Evolutionary conservation across 2,329 filamentous ascomycete species (phyloP), one percentile per base, ranked within the genome.

Genomic region (Fusarium hainanense): DNA sequence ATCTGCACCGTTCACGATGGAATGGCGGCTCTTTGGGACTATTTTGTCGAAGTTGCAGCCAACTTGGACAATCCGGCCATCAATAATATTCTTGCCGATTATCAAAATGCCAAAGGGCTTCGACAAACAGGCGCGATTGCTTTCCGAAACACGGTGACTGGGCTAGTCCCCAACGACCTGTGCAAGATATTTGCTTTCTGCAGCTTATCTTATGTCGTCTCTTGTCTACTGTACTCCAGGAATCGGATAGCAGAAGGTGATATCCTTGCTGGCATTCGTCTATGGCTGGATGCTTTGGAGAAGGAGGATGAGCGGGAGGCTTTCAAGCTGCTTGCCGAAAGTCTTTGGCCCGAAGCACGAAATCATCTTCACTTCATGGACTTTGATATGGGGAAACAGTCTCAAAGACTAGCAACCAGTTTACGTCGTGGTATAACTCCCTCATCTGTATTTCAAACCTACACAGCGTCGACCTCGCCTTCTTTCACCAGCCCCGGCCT

Each of bases 171-270:
- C 0, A 64, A 52, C 14, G 48, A 65, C 2, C 52, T 74, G 0
- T 16, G 21, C 3, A 59, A 63, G 0, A 12, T 74, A 2, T 71
- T 75, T 12, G 69, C 73, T 0, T 71, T 75, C 9, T 57, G 69
- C 9, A 62, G 66, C 12, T n/a, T 75, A 2, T 75, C 73, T 0
- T 73, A 74, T 3, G 67, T 72, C 0, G 63, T 71, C 1, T 74
- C 73, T 0, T 20, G 54, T 6, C 56, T 75, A 0, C 47, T 74
- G 0, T 32, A 28, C 5, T 25, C 51, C 0, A 58, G 50, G 4
- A 52, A 41, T 0, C 34, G 62, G 3, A 2, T 74, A 2, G n/a
- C 18, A 4, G 14, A 68, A 11, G 8, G 13, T 0, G 51, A 73
- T 0, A 62, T 75, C 2, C 34, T 75, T 0, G 44, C 49, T 8